Evolutionary conservation across 768 basidiomycete genomes (phyloP), one percentile per base, ranked within the genome.

Genomic region (Tulasnella sp.): DNA sequence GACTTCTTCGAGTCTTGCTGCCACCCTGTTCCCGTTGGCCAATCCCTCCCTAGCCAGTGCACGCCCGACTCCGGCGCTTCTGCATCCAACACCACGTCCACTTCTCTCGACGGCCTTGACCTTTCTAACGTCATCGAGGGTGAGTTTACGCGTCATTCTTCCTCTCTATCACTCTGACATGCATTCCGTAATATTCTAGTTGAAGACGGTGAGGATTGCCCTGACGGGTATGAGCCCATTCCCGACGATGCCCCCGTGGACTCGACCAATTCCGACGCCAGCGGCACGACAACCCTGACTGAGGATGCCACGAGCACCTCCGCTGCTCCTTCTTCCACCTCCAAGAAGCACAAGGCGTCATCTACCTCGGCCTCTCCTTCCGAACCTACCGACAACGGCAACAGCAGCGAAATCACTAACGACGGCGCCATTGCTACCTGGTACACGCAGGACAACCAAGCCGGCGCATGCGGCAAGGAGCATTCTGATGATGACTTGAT

Each of bases 381-480:
- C 17, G 27, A 23, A 17, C 12, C 52, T 17, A 54, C 52, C 52
- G 39, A 27, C 35, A 31, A 9, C 12, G 7, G 8, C 17, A 27
- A 7, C 17, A 7, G 15, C 9, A 35, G 34, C 6, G 32, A 3
- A 8, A 27, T 27, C 9, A 4, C 19, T 14, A 39, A 2, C 0
- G 29, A 54, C 52, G 29, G 37, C 7, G 52, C 37, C 49, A 62
- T 62, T 61, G 72, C 69, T n/a, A 72, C 71, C 59, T 72, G 61
- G 69, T 72, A 66, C 69, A 65, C 63, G 64, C 70, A 71, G 63
- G 66, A 65, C 41, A 70, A 71, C 9, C 66, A 65, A 57, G 61
- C 69, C 39, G 71, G 72, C 39, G 67, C 67, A 6, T 74, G 73
- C 63, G 73, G 73, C 46, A 62, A 49, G 37, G 62, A 66, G 64